Conservation (phyloP, 257 asterid genomes). For the Solanum raphanifolium region DNA sequence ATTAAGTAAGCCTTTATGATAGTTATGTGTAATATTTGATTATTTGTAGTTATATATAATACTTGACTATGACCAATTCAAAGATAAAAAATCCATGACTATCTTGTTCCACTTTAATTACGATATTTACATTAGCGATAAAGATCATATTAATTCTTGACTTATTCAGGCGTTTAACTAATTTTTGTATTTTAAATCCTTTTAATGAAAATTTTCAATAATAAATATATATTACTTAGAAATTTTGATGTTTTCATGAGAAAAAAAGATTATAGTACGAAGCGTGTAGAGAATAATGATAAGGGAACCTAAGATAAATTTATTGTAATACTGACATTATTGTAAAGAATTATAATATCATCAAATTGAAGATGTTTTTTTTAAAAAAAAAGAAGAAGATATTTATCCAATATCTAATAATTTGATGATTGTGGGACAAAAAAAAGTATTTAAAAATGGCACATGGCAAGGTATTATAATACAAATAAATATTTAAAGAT, state of each 20-base stretch:
- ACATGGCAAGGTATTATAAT: neutral
- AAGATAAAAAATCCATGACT: neutral
- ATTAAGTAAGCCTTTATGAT: neutral
- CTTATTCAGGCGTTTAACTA: neutral
- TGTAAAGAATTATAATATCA: neutral
- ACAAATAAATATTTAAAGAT: neutral
- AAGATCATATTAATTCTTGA: neutral
- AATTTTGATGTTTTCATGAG: neutral
- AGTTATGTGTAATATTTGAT: neutral
- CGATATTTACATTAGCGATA: neutral
- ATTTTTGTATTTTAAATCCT: too few relatives aligned
- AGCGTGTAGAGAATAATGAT: neutral
- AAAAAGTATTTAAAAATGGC: neutral
- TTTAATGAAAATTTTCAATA: neutral
- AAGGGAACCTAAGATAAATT: neutral
- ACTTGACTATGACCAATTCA: neutral
- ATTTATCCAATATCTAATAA: neutral
- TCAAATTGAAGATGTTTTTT: neutral
- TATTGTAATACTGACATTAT: too few relatives aligned
- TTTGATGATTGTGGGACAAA: neutral
- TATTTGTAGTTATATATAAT: neutral
- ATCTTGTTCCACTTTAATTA: neutral
- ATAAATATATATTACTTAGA: too few relatives aligned
- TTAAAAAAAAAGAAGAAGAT: neutral
- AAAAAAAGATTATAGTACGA: neutral